A percentile compares a stretch with the other conserved stretches of the same genome.
These are phyloP conservation scores for Lachancea sp. DNA, from an alignment of 805 yeast genomes.

Conservation along the genomic window DNA sequence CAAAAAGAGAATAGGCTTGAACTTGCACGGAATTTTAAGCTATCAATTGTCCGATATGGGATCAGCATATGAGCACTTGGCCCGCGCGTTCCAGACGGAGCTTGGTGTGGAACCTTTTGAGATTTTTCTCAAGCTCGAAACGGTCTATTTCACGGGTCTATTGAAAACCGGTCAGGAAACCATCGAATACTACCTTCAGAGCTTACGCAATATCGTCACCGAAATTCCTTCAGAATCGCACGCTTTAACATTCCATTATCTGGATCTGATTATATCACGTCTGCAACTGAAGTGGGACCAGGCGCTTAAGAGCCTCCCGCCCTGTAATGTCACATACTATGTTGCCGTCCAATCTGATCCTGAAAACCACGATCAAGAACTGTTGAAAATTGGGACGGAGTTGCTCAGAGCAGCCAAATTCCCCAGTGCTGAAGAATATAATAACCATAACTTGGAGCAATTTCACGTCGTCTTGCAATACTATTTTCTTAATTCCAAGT, in stretches of 20 bases:
- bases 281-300: constrained; percentile 10
- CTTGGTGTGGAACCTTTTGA: constrained; percentile 11
- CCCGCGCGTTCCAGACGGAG: constrained; percentile 8
- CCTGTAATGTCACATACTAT: constrained; percentile 1
- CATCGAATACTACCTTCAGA: constrained; percentile 8
- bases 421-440: constrained; percentile 40
- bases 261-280: constrained; percentile 19
- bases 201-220: constrained; percentile 13
- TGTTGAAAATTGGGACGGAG: constrained; percentile 14
- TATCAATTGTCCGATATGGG: constrained; percentile 11
- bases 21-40: constrained; percentile 17
- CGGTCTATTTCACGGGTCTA: neutral
- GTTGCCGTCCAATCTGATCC: constrained; percentile 6
- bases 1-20: constrained; percentile 17
- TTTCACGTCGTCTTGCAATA: constrained; percentile 28
- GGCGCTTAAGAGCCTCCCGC: neutral
- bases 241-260: constrained; percentile 23
- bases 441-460: constrained; percentile 30
- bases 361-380: constrained; percentile 13
- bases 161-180: constrained; percentile 21
- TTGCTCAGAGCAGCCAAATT: constrained; percentile 31
- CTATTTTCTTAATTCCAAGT: constrained; percentile 19
- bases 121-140: constrained; percentile 13
- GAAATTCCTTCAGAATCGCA: constrained; percentile 22
- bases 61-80: constrained; percentile 9